Conservation (phyloP, 1,284 basidiomycete species). For the Pterulicium gracile region DNA sequence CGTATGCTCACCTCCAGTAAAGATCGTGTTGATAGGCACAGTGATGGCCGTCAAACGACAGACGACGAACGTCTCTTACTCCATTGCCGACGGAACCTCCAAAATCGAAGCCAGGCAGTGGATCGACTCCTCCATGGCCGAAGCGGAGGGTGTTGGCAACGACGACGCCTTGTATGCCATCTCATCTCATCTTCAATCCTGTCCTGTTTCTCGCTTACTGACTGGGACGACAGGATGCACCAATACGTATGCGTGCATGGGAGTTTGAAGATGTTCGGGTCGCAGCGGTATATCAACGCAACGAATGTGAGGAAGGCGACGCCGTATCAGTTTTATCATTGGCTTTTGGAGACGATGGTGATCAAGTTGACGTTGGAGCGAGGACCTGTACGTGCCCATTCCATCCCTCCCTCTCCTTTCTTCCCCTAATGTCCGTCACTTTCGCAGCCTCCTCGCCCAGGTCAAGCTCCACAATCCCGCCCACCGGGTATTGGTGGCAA, state of each 20-base stretch:
- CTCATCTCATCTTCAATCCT: not conserved
- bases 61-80: slow-evolving; percentile 76
- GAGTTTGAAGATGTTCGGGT: slow-evolving; percentile 79
- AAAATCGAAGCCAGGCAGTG: slow-evolving; percentile 84
- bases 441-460: slow-evolving; percentile 17
- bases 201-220: slow-evolving; percentile 1
- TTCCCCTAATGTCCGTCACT: slow-evolving; percentile 2
- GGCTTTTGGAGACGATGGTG: slow-evolving; percentile 46
- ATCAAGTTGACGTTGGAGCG: slow-evolving; percentile 36
- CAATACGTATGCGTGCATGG: slow-evolving; percentile 84
- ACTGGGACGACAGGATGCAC: slow-evolving; percentile 65
- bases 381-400: slow-evolving; percentile 26
- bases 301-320: slow-evolving; percentile 58
- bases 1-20: slow-evolving; percentile 1
- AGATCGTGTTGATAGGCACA: slow-evolving; percentile 76
- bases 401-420: slow-evolving; percentile 2
- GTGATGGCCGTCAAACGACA: slow-evolving; percentile 62
- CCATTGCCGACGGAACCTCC: slow-evolving; percentile 86
- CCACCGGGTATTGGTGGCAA: too few species aligned
- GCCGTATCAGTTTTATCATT: slow-evolving; percentile 77
- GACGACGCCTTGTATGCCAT: not conserved
- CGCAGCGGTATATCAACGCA: slow-evolving; percentile 76
- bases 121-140: slow-evolving; percentile 57
- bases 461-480: too few species aligned
- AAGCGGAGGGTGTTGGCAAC: slow-evolving; percentile 35